Conservation (phyloP, 495 filamentous ascomycete species). For the Chaetomium fimeti region DNA sequence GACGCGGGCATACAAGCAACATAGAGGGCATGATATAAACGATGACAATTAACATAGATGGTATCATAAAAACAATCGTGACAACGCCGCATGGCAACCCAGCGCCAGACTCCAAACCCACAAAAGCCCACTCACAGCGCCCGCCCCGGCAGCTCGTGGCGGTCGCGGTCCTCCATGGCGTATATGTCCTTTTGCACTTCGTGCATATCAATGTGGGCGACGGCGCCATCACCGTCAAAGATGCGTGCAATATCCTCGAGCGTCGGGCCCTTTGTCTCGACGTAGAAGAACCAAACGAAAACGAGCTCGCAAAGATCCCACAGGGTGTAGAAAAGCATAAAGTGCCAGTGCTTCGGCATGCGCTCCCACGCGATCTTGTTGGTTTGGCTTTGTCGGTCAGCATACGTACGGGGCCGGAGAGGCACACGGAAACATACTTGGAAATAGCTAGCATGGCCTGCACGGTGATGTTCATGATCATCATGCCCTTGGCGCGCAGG, state of each 20-base stretch:
- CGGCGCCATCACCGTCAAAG: slow-evolving; percentile 58
- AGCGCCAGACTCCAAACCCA: slow-evolving; percentile 8
- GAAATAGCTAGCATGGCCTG: slow-evolving; percentile 60
- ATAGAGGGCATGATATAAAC: too few species aligned
- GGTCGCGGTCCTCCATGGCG: slow-evolving; percentile 39
- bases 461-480: slow-evolving; percentile 61
- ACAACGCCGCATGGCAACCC: background rate
- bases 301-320: slow-evolving; percentile 58
- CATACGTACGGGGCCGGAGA: background rate
- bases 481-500: slow-evolving; percentile 68
- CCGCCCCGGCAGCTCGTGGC: slow-evolving; percentile 26
- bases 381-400: slow-evolving; percentile 46
- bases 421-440: slow-evolving; percentile 37
- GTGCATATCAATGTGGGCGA: slow-evolving; percentile 49
- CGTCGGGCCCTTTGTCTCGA: slow-evolving; percentile 63
- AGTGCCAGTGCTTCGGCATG: slow-evolving; percentile 57
- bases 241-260: slow-evolving; percentile 62
- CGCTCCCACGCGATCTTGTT: slow-evolving; percentile 61
- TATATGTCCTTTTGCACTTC: slow-evolving; percentile 50
- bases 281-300: slow-evolving; percentile 66
- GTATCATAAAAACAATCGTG: background rate
- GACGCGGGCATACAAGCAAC: too few species aligned
- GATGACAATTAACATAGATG: background rate
- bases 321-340: slow-evolving; percentile 62
- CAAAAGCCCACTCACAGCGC: slow-evolving; percentile 13